Base-by-base conservation (phyloP, 2,329 filamentous ascomycete species). In the Ophiosphaerella korrae region DNA sequence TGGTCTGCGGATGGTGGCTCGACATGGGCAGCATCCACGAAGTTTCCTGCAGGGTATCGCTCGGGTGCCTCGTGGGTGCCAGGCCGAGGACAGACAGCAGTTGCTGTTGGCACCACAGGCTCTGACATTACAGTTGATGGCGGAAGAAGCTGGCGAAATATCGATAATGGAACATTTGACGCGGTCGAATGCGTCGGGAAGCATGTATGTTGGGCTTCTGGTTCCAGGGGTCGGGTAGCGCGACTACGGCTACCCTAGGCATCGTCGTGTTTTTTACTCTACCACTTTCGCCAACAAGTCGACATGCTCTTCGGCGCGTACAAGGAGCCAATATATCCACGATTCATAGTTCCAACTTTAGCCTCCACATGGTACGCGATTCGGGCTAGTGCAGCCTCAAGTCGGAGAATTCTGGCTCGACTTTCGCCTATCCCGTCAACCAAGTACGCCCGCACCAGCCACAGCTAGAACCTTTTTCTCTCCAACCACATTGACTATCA, bases 141-240 rank as follows among this genome's bases (percentile, higher is more conserved):
- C 2, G 66, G 66, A 14, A 62, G 44, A 21, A 63, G 42, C n/a
- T 70, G 66, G 66, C 24, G 31, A 7, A 36, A 21, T 1, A 54
- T 70, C 12, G 61, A 57, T 14, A 70, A 68, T 42, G 64, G 64
- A 7, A 64, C 65, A 2, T 68, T 70, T 29, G 63, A 68, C 46
- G 58, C 61, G 14, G 63, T 70, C 1, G 61, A 66, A 24, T 70
- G 66, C 46, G 29, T 63, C 4, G 40, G 24, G 7, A 54, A 35
- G 12, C 16, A 45, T 24, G 33, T 50, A 2, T 70, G 66, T 40
- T 70, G 66, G 65, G 65, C 66, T 3, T 65, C 62, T 8, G 66
- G 66, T 11, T 58, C 62, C 2, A 40, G 50, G 14, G 66, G 66
- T 7, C 49, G 60, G 26, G 60, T 68, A 16, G 64, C 56, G 7